Evolutionary conservation across 2,329 filamentous ascomycete species (phyloP).

Genomic region (Fusarium annulatum): DNA sequence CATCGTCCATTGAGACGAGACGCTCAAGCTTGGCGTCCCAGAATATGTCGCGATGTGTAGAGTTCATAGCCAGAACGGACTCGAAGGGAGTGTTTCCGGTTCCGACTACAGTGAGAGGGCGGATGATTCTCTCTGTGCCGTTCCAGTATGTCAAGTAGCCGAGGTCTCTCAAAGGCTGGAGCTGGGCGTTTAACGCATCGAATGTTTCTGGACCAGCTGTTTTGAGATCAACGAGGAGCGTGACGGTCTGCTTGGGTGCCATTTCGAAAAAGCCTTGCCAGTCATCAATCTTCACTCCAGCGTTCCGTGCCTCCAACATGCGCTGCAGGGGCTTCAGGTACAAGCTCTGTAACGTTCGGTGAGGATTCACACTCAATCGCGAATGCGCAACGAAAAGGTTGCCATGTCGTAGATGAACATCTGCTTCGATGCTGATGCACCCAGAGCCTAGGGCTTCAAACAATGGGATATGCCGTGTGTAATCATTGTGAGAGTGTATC

Average conservation of each 20-base stretch:
- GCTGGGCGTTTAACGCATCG: not conserved
- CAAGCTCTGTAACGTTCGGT: not conserved
- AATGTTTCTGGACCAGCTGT: slow-evolving; percentile 1
- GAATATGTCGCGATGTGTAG: slow-evolving; percentile 16
- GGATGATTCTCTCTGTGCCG: not conserved
- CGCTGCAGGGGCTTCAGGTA: slow-evolving; percentile 14
- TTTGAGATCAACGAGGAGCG: slow-evolving; percentile 15
- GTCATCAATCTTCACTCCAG: not conserved
- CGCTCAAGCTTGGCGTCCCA: slow-evolving; percentile 25
- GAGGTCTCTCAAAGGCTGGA: slow-evolving; percentile 8
- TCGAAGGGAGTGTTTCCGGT: slow-evolving; percentile 14
- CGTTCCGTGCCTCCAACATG: slow-evolving; percentile 12
- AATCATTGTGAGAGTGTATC: slow-evolving; percentile 21
- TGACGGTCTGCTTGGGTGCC: slow-evolving; percentile 1
- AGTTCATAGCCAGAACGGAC: not conserved
- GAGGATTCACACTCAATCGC: not conserved
- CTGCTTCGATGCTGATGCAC: slow-evolving; percentile 18
- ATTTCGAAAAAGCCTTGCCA: slow-evolving; percentile 3
- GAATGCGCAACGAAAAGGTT: slow-evolving; percentile 10
- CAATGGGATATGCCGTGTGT: slow-evolving; percentile 12
- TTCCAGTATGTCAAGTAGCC: slow-evolving; percentile 22
- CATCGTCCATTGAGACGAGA: not conserved
- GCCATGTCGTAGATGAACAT: not conserved
- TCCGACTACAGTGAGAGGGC: slow-evolving; percentile 13
- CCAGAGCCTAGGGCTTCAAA: slow-evolving; percentile 23